Evolutionary conservation across 176 grass and related monocot genomes (phyloP).

Genomic region (Saccharum spontaneum): DNA sequence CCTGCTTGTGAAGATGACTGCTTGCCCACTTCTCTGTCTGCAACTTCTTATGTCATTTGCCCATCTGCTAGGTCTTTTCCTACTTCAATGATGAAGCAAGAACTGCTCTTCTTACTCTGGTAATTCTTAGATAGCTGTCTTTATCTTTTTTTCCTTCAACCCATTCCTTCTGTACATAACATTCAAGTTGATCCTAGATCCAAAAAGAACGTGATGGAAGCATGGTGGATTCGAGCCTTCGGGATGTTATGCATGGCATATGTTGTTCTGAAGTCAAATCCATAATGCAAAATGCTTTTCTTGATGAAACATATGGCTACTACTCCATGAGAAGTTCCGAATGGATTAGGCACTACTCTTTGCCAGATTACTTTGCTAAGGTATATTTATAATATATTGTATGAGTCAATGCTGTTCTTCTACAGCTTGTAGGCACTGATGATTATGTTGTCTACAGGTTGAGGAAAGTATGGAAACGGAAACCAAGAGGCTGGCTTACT

Average conservation of each 20-base stretch:
- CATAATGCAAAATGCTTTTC: constrained; percentile 35
- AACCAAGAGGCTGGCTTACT: constrained; percentile 39
- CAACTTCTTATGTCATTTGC: constrained; percentile 14
- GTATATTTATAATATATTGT: constrained; percentile 20
- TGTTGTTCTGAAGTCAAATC: constrained; percentile 43
- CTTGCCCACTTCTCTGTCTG: constrained; percentile 9
- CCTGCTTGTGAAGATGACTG: constrained; percentile 21
- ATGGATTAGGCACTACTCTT: constrained; percentile 54
- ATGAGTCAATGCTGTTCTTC: not conserved
- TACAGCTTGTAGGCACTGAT: not conserved
- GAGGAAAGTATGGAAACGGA: constrained; percentile 52
- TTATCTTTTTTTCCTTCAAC: constrained; percentile 2
- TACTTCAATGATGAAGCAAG: constrained; percentile 40
- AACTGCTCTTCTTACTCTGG: constrained; percentile 47
- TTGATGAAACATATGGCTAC: constrained; percentile 46
- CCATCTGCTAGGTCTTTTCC: constrained; percentile 54
- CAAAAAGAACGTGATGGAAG: constrained; percentile 53
- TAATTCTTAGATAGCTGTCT: constrained; percentile 24
- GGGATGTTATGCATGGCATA: constrained; percentile 45
- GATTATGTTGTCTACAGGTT: constrained; percentile 40
- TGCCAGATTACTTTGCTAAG: constrained; percentile 57
- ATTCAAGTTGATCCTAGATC: constrained; percentile 45
- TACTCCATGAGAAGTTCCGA: constrained; percentile 50
- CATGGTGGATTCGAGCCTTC: constrained; percentile 23
- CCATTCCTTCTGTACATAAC: constrained; percentile 24